Evolutionary conservation across 352 stramenopile genomes (phyloP).

Genomic region (Pythium insidiosum): DNA sequence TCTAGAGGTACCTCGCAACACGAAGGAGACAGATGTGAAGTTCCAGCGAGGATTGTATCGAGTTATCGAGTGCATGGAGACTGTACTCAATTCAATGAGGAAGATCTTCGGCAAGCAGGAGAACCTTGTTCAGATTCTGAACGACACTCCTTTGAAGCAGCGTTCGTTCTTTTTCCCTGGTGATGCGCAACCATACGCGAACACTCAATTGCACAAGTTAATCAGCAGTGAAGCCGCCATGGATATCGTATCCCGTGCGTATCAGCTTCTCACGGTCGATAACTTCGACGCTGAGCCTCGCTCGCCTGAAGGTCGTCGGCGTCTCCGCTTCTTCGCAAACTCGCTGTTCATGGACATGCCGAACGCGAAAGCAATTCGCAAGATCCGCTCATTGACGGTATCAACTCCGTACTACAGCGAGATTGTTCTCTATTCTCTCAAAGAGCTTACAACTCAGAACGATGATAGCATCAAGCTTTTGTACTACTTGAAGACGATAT

Average conservation of each 20-base stretch:
- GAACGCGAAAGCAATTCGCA: conserved; percentile 70
- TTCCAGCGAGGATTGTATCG: conserved; percentile 74
- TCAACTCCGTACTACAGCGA: conserved; percentile 87
- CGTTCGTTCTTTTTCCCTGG: conserved; percentile 85
- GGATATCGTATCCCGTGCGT: conserved; percentile 74
- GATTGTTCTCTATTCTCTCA: conserved; percentile 85
- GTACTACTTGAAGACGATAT: conserved; percentile 91
- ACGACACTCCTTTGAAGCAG: conserved; percentile 74
- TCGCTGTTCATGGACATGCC: conserved; percentile 88
- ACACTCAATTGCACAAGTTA: conserved; percentile 62
- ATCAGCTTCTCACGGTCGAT: conserved; percentile 80
- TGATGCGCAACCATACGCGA: conserved; percentile 69
- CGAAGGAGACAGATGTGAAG: conserved; percentile 76
- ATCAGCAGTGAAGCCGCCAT: conserved; percentile 71
- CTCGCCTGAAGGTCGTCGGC: conserved; percentile 73
- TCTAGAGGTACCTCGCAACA: conserved; percentile 63
- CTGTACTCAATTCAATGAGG: conserved; percentile 71
- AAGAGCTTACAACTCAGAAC: conserved; percentile 74
- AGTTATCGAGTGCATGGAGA: conserved; percentile 78
- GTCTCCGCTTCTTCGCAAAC: conserved; percentile 80
- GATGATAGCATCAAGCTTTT: conserved; percentile 93
- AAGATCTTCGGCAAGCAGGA: conserved; percentile 78
- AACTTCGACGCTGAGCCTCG: conserved; percentile 82
- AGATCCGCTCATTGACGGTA: conserved; percentile 81
- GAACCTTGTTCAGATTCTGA: conserved; percentile 73